Base-by-base conservation (phyloP, 2,329 filamentous ascomycete genomes). In the Aspergillus neoniger region DNA sequence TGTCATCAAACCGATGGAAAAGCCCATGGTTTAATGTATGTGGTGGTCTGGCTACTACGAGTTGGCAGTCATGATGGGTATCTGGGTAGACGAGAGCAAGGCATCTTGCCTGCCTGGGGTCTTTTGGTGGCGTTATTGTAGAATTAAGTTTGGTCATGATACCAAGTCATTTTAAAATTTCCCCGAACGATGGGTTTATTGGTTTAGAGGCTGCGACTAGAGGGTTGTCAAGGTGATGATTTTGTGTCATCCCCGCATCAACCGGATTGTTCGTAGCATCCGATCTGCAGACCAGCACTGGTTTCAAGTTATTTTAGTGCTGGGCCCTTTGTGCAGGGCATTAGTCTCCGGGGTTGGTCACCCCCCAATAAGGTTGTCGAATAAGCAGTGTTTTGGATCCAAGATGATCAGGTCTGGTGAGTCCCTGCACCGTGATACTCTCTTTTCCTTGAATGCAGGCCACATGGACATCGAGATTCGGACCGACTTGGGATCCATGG, bases 1-100 rank as follows among this genome's bases (percentile, higher is more conserved):
- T 50, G 84, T 96, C 67, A 92, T 99, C 76, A 85, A 87, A 70
- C 91, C 95, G 43, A 91, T 99, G 85, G 87, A 89, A 60, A 93
- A 90, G 80, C 94, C 94, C 17, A 72, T 85, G 67, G 74, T 84
- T 38, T 85, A 76, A 70, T 28, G 47, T 21, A 21, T 47, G 19
- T 12, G 12, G n/a, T 48, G 21, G 47, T 48, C 53, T 21, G 52
- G 49, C 41, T 60, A 41, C 55, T 36, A 36, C 32, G 44, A 55
- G 50, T 59, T 50, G 58, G 53, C 58, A 49, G 54, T 51, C 52
- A 39, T 32, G 30, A 59, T 48, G 50, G 14, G 41, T 44, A 21
- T 54, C 48, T n/a, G 59, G 28, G 14, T 23, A 9, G 19, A 30
- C 38, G 14, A 48, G 10, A 23, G 19, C 47, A 39, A 51, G 49